These are phyloP conservation scores for Candida oleophila DNA, from an alignment of 805 yeast species.

Conservation along the genomic window DNA sequence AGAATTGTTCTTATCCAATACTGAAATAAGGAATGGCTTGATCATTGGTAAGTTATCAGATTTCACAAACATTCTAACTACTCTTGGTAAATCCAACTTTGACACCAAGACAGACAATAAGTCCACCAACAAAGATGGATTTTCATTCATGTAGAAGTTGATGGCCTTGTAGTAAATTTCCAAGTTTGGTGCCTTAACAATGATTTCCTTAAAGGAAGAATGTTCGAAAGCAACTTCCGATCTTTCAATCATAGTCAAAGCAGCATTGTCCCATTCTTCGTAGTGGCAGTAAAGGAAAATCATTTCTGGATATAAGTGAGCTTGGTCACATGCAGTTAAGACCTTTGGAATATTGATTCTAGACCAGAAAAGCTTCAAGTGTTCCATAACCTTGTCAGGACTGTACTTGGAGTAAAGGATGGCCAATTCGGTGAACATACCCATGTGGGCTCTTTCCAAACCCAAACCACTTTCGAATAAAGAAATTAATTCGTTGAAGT, in stretches of 20 bases:
- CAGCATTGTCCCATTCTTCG: constrained; percentile 99
- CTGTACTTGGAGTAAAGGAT: constrained; percentile 85
- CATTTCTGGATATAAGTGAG: constrained; percentile 95
- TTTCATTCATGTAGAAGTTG: constrained; percentile 88
- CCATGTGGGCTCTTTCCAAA: constrained; percentile 98
- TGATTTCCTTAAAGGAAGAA: constrained; percentile 86
- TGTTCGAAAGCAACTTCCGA: constrained; percentile 93
- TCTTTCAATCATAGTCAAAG: constrained; percentile 92
- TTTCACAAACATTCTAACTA: constrained; percentile 89
- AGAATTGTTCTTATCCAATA: constrained; percentile 83
- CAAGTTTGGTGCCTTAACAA: constrained; percentile 91
- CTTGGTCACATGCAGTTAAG: constrained; percentile 86
- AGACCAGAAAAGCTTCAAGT: constrained; percentile 96
- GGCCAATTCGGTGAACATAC: constrained; percentile 97
- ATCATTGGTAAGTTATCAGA: constrained; percentile 95
- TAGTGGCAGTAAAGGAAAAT: constrained; percentile 96
- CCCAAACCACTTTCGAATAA: constrained; percentile 95
- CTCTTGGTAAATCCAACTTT: constrained; percentile 91
- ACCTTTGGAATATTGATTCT: constrained; percentile 97
- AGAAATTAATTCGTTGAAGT: constrained; percentile 86
- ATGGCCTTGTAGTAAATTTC: constrained; percentile 97
- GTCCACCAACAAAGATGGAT: constrained; percentile 87
- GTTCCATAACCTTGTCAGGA: constrained; percentile 92
- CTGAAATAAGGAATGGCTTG: constrained; percentile 91
- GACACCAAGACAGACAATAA: constrained; percentile 80